Evolutionary conservation across 2,329 filamentous ascomycete species (phyloP), one percentile per base, ranked within the genome.

Genomic region (Leptographium wingfieldii): DNA sequence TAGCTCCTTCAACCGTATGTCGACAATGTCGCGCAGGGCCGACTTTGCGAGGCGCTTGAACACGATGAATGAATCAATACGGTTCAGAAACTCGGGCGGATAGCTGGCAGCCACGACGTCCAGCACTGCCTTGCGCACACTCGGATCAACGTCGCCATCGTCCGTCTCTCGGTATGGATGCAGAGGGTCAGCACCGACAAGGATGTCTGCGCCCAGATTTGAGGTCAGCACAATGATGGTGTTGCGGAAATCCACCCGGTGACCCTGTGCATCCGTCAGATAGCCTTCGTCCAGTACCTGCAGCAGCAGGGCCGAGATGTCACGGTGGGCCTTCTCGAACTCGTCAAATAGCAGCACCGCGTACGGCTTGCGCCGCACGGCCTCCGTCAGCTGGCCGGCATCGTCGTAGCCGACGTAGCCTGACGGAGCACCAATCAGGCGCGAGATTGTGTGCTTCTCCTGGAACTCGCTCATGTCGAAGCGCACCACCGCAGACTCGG

Each of bases 381-480:
- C 92, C 74, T 99, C 94, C 0, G 94, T 97, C 12, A 99, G 80
- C 73, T 97, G 94, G 0, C 94, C 94, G 4, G 92, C 92, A 69
- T 97, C 94, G 55, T 99, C 94, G 69, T 97, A 97, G 11, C 94
- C 94, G 31, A 97, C 88, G 69, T 97, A 97, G 27, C 92, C 92
- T 6, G 94, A 92, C 0, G 94, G 94, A 3, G 88, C 88, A 53
- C 94, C 94, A 65, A 97, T 96, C 38, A 97, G 81, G 22, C 92
- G 83, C 33, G 90, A 95, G 60, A 97, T 88, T 3, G 94, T 97
- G 70, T 97, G 92, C 72, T 95, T 96, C 70, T 97, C 94, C 69
- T 95, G 91, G 71, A 96, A 97, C 69, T 99, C 94, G 67, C 85
- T 90, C 94, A 97, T 97, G 72, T 97, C 94, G 72, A 97, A 97